phyloP scores from a whole-genome alignment of 139 green algal genomes.

The Micromonas commoda region DNA sequence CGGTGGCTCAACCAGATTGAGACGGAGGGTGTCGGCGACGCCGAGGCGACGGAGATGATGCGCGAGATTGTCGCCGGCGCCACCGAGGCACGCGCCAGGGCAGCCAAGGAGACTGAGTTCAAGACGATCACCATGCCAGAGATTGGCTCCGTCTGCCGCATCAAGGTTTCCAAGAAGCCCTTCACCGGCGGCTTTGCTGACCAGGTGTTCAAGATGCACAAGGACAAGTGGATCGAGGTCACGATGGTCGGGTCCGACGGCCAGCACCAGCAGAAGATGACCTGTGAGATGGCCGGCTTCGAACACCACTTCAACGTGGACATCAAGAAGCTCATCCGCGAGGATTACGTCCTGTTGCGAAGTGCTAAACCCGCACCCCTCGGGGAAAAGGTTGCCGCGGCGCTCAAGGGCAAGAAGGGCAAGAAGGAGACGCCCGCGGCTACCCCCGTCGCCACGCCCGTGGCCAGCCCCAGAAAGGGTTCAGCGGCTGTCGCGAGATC shows the following conservation, averaged over 20 bases:
- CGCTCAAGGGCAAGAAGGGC: background rate
- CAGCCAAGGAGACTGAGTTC: background rate
- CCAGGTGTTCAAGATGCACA: too few relatives aligned
- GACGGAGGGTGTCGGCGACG: too few relatives aligned
- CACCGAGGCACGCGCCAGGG: too few relatives aligned
- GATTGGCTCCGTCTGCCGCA: background rate
- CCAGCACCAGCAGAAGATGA: constrained; percentile 7
- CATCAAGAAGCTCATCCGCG: constrained; percentile 5
- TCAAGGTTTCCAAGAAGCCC: background rate
- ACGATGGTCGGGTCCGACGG: background rate
- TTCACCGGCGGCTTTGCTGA: too few relatives aligned
- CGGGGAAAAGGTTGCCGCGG: background rate
- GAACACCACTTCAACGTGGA: constrained; percentile 11
- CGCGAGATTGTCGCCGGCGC: background rate
- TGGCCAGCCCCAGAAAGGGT: too few relatives aligned
- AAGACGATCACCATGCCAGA: background rate
- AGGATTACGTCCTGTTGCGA: background rate
- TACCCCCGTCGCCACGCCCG: too few relatives aligned
- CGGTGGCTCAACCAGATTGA: too few relatives aligned
- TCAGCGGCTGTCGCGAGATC: too few relatives aligned
- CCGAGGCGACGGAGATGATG: background rate
- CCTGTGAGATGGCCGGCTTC: background rate
- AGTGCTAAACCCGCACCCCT: background rate
- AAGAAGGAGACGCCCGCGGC: too few relatives aligned
- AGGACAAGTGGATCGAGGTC: background rate